These are phyloP conservation scores for Aphelidium insulamus DNA, from an alignment of 371 early-diverging fungal genomes.

Conservation along the genomic window DNA sequence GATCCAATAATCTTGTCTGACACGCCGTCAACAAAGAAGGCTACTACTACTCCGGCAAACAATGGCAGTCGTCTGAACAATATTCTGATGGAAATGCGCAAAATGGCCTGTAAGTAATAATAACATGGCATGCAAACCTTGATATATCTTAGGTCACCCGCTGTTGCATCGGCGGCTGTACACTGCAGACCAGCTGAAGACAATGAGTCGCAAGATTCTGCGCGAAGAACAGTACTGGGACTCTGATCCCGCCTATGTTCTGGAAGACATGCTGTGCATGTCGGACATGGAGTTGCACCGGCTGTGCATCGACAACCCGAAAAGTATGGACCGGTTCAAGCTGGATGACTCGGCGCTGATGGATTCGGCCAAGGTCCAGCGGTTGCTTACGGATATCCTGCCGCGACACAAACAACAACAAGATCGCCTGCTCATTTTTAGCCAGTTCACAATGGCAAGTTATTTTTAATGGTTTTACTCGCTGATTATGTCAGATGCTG, in stretches of 20 bases:
- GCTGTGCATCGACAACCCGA: constrained; percentile 30
- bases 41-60: constrained; percentile 4
- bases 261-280: constrained; percentile 67
- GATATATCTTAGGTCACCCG: too few relatives aligned
- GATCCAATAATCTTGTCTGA: too few relatives aligned
- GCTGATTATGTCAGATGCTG: constrained; percentile 25
- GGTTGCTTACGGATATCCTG: constrained; percentile 29
- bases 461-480: constrained; percentile 16
- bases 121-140: too few relatives aligned
- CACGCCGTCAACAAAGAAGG: constrained; percentile 5
- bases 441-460: constrained; percentile 60
- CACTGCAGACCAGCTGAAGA: constrained; percentile 19
- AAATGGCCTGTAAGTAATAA: too few relatives aligned
- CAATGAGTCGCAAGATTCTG: constrained; percentile 42
- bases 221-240: constrained; percentile 40
- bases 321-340: constrained; percentile 22
- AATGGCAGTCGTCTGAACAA: constrained; percentile 22
- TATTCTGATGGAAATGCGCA: constrained; percentile 56
- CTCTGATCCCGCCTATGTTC: constrained; percentile 39
- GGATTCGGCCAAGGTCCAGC: constrained; percentile 51
- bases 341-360: constrained; percentile 34
- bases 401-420: constrained; percentile 22
- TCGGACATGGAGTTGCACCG: constrained; percentile 61
- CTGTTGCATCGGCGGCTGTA: constrained; percentile 46
- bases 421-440: constrained; percentile 49